Evolutionary conservation across 768 basidiomycete genomes (phyloP), one percentile per base, ranked within the genome.

Genomic region (Crepidotus variabilis): DNA sequence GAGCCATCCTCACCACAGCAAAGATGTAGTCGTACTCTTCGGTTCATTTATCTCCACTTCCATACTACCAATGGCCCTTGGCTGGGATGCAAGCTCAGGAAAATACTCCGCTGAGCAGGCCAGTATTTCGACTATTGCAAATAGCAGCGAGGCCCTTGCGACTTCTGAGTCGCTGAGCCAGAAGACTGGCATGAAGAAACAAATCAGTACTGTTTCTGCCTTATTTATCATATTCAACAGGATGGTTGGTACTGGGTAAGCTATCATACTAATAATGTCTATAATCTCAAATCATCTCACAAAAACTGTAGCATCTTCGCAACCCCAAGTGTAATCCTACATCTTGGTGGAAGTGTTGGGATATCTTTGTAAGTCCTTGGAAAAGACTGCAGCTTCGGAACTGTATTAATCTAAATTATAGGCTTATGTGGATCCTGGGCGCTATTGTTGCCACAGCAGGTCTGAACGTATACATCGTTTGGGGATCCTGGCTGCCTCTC

Each of bases 401-500:
- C 3, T 28, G 28, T 28, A 28, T 28, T 28, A 28, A 28, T 28
- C 28, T 8, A 28, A 28, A 28, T 6, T 50, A 2, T 50, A 71
- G 70, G 46, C 67, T 73, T 39, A 75, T 76, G 72, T 78, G 77
- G 77, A 52, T 77, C 3, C 65, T 78, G 50, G 76, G 77, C 1
- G 72, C 72, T 5, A 54, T 74, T 45, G 72, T 77, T 14, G 73
- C 75, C 22, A 65, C 69, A 13, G 71, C 73, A 0, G 76, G 75
- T 6, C 72, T 75, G 65, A 66, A 71, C 22, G 75, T 76, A 0
- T 78, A 77, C 52, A 73, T 78, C 14, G 65, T 71, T 6, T 74
- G 75, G 68, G 75, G 75, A 23, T 66, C 71, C 6, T 74, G 75
- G 57, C 66, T 88, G 1, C 87, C 87, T 0, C 72, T 75, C 16